These are phyloP conservation scores for Thalassiosira oceanica DNA, from an alignment of 352 stramenopile genomes.

Conservation along the genomic window DNA sequence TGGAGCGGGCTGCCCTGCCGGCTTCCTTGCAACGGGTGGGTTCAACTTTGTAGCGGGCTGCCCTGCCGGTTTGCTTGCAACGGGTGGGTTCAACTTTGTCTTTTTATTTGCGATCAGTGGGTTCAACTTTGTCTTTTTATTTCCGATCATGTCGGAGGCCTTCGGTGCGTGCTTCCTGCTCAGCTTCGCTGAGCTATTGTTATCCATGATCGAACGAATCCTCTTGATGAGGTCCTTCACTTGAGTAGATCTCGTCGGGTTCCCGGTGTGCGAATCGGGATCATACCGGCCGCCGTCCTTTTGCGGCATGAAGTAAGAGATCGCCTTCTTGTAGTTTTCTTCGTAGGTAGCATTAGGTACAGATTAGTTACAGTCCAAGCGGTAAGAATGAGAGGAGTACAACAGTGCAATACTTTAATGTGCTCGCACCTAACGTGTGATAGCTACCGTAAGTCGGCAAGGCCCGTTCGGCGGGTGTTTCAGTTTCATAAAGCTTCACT, in stretches of 20 bases:
- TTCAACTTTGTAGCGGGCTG: not conserved
- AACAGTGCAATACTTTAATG: no score
- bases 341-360: no score
- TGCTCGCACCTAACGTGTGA: slow-evolving; percentile 18
- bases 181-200: slow-evolving; percentile 1
- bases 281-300: slow-evolving; percentile 17
- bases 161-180: slow-evolving; percentile 14
- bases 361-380: no score
- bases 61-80: not conserved
- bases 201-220: slow-evolving; percentile 8
- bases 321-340: slow-evolving; percentile 22
- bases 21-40: not conserved
- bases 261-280: slow-evolving; percentile 7
- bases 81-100: not conserved
- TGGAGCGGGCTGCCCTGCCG: not conserved
- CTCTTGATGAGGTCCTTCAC: slow-evolving; percentile 35
- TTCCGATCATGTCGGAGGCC: not conserved
- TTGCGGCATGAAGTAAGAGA: slow-evolving; percentile 24
- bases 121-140: not conserved
- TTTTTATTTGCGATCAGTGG: slow-evolving; percentile 3
- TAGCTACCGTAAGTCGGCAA: slow-evolving; percentile 10
- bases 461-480: not conserved
- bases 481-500: slow-evolving; percentile 21
- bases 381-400: no score
- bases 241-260: slow-evolving; percentile 24